phyloP scores from a whole-genome alignment of 73 alveolate genomes.

The Strombidium stylifer region DNA sequence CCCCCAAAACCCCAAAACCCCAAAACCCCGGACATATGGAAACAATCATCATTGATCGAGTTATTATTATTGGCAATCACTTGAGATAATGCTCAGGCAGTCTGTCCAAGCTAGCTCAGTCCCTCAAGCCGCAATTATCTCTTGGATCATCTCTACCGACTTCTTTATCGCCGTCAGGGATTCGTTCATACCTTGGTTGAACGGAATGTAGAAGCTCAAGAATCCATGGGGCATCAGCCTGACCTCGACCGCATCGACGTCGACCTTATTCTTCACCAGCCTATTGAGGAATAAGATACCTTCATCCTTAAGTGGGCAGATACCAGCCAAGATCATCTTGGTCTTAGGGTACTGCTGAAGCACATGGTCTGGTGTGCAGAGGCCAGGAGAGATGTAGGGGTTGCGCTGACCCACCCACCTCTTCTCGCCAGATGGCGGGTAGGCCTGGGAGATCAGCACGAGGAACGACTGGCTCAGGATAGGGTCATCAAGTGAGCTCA shows the following conservation, averaged over 20 bases:
- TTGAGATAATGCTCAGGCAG: too few species aligned
- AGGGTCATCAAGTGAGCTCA: slow-evolving; percentile 87
- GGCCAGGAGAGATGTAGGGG: slow-evolving; percentile 69
- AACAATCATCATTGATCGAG: too few species aligned
- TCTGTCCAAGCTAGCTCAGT: too few species aligned
- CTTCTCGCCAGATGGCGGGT: slow-evolving; percentile 69
- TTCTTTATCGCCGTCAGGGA: too few species aligned
- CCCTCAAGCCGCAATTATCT: too few species aligned
- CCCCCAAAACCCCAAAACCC: too few species aligned
- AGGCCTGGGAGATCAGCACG: slow-evolving; percentile 75
- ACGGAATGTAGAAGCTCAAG: slow-evolving; percentile 37
- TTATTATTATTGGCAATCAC: too few species aligned
- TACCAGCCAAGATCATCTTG: slow-evolving; percentile 68
- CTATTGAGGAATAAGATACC: slow-evolving; percentile 25
- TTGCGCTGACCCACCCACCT: slow-evolving; percentile 55
- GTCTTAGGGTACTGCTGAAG: slow-evolving; percentile 62
- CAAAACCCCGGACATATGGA: too few species aligned
- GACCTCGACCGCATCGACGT: slow-evolving; percentile 43
- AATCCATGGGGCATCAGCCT: slow-evolving; percentile 62
- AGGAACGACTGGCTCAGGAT: slow-evolving; percentile 82
- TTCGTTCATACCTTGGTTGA: too few species aligned
- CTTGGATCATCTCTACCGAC: too few species aligned
- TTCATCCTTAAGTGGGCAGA: slow-evolving; percentile 77
- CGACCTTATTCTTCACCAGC: slow-evolving; percentile 26
- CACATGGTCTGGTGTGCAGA: slow-evolving; percentile 46